phyloP scores from a whole-genome alignment of 1,284 basidiomycete species.

The Leccinum pachyderme region DNA sequence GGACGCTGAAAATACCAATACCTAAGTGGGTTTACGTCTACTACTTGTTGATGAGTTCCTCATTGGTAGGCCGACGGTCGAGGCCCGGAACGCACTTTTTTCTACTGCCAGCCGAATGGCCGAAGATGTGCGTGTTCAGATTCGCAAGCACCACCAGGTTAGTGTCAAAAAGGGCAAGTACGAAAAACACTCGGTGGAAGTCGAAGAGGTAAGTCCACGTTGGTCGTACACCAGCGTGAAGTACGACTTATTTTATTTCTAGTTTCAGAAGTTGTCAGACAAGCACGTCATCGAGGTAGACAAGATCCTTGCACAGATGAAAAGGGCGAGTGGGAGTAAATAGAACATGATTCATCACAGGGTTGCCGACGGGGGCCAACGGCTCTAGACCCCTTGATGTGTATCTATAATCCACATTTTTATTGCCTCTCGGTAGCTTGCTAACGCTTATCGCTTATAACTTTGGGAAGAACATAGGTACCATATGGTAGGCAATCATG shows the following conservation, averaged over 20 bases:
- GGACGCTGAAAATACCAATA: conserved; percentile 74
- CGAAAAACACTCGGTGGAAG: conserved; percentile 61
- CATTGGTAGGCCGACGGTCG: conserved; percentile 64
- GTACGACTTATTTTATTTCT: background rate
- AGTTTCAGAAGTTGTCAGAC: conserved; percentile 75
- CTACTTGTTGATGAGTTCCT: background rate
- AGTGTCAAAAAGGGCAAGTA: conserved; percentile 69
- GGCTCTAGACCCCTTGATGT: background rate
- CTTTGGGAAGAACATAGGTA: background rate
- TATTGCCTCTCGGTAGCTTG: background rate
- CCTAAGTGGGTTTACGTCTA: conserved; percentile 54
- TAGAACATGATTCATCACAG: conserved; percentile 10
- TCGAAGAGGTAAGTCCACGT: conserved; percentile 52
- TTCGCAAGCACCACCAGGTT: conserved; percentile 64
- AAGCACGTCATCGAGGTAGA: conserved; percentile 63
- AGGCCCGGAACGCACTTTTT: conserved; percentile 57
- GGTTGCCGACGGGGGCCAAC: too few relatives aligned
- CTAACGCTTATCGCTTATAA: background rate
- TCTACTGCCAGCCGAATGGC: conserved; percentile 53
- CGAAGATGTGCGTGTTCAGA: conserved; percentile 71
- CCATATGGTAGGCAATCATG: too few relatives aligned
- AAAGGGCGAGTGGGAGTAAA: conserved; percentile 50
- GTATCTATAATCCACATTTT: background rate
- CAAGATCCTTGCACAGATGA: conserved; percentile 57
- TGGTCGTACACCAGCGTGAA: background rate